phyloP scores from a whole-genome alignment of 2,329 filamentous ascomycete genomes.

The Pseudocercospora vitis region DNA sequence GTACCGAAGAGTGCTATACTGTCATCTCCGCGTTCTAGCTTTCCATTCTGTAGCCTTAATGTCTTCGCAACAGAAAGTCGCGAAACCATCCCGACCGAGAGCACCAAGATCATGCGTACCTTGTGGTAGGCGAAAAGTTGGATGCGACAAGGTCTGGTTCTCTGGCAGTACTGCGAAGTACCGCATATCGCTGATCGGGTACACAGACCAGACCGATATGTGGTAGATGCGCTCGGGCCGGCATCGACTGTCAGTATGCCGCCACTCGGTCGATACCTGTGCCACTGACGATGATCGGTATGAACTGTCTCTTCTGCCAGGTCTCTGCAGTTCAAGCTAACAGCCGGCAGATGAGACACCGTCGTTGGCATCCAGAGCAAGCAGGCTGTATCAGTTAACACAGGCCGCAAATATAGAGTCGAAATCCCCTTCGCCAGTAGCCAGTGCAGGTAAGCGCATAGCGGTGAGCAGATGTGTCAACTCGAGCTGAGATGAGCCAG shows the following conservation, averaged over 20 bases:
- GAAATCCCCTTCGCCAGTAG: too few relatives aligned
- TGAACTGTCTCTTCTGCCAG: neutral
- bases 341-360: constrained; percentile 23
- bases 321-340: constrained; percentile 1
- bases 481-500: neutral
- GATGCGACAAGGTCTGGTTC: constrained; percentile 22
- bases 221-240: constrained; percentile 24
- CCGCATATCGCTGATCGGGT: constrained; percentile 1
- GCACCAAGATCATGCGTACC: constrained; percentile 24
- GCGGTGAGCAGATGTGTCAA: too few relatives aligned
- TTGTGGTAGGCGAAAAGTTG: constrained; percentile 25
- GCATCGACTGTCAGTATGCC: constrained; percentile 23
- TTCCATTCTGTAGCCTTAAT: constrained; percentile 7
- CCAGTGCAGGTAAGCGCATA: constrained; percentile 4
- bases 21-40: constrained; percentile 7
- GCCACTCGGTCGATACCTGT: constrained; percentile 15
- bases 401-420: constrained; percentile 14
- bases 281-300: constrained; percentile 22
- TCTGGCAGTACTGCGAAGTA: neutral
- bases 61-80: constrained; percentile 19
- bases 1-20: constrained; percentile 11
- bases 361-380: constrained; percentile 23
- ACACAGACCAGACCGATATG: constrained; percentile 22
- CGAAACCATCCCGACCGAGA: constrained; percentile 23
- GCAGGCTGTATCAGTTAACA: constrained; percentile 24